Base-by-base conservation (phyloP, 345 rosid genomes). In the Moricandia moricandioides region DNA sequence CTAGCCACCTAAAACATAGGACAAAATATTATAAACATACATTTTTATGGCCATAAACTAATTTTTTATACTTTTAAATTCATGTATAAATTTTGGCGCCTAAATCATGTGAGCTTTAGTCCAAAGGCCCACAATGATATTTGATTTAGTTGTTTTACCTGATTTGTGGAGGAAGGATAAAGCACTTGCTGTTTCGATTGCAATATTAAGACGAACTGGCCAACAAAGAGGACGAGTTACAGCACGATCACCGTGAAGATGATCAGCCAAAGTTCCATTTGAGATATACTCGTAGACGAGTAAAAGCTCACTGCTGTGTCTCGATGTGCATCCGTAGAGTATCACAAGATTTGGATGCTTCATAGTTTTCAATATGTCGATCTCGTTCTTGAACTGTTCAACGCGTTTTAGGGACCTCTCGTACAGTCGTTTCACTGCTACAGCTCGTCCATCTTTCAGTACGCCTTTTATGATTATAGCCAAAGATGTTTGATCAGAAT, bases 231-330 rank as follows among this genome's bases (percentile, higher is more conserved):
- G 65, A 49, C 82, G 58, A 17, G 90, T 40, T 26, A 67, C 77
- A 1, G 92, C 73, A 0, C 60, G 71, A n/a, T 73, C 82, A 13
- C 92, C 94, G 14, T 91, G 96, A 29, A 93, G 83, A 78, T 93
- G 98, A 49, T 93, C 96, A 0, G 94, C 94, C 1, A 93, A 81
- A 1, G 98, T 93, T 75, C 98, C 97, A 66, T 93, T 91, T n/a
- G 97, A 80, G 43, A 93, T 82, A 82, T 79, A 93, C 17, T 93
- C 98, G 12, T 91, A 93, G 24, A 93, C 97, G 29, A 93, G 86
- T 31, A 93, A 74, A 45, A 93, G 96, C 76, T 93, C 97, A 59
- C 83, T 81, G 84, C 93, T 89, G 24, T 83, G 89, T 65, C 85
- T 79, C 0, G 98, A 85, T 59, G 94, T 91, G 81, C 97, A 89